Evolutionary conservation across 139 green algal genomes (phyloP), one percentile per base, ranked within the genome.

Genomic region (Volvox africanus): DNA sequence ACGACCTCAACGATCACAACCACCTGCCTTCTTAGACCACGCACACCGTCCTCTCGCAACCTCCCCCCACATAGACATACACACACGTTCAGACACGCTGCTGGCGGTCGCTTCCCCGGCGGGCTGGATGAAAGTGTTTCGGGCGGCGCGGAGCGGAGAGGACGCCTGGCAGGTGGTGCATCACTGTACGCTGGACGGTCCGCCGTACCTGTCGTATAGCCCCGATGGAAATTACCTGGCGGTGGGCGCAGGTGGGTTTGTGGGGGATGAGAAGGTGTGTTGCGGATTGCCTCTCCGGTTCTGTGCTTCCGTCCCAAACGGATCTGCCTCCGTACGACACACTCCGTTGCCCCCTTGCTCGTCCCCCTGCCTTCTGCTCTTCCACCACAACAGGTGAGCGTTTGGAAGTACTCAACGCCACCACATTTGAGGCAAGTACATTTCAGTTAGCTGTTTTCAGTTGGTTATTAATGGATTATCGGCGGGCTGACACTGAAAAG

Each of bases 91-190:
- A 83, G 86, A 86, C 26, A 87, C 86, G 2, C 87, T 91, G 79
- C 89, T 94, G 84, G 92, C 92, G 6, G 84, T 84, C n/a, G 88
- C 85, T 11, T 94, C 92, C 11, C 21, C 73, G 33, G 88, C 88
- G 28, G 92, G 92, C 26, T 92, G 92, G 92, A 22, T 94, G 78
- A 79, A 92, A 61, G 88, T 94, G 61, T 94, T 71, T 77, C 73
- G 86, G 37, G 67, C 92, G 17, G 22, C 20, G 9, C 18, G 50
- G 1, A 33, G 37, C 19, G 92, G 92, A 21, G 88, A 92, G 84
- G 22, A n/a, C 71, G 88, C 92, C 0, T 94, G 92, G 92, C 30
- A 65, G 26, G 76, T n/a, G 1, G 24, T 73, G 26, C 82, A 92
- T 83, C n/a, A 32, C 5, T 69, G 84, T 14, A 30, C 61, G 28